These are phyloP conservation scores for Clonostachys sp. DNA, from an alignment of 2,329 filamentous ascomycete species.

Conservation along the genomic window DNA sequence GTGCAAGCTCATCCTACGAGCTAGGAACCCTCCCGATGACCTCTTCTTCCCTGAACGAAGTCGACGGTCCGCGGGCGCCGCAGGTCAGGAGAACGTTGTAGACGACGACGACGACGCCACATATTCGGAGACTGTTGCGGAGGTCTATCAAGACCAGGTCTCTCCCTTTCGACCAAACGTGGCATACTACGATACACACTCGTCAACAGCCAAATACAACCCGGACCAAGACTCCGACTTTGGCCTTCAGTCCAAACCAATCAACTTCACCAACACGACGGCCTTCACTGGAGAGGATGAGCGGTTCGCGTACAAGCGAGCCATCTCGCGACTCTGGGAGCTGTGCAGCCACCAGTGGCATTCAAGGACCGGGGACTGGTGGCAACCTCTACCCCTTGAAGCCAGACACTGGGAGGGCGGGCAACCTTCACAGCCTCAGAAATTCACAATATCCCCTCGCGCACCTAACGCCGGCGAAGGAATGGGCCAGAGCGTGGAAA, in stretches of 20 bases:
- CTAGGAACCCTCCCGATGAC: slow-evolving; percentile 63
- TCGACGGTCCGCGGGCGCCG: not conserved
- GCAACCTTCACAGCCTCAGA: slow-evolving; percentile 12
- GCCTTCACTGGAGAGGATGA: slow-evolving; percentile 79
- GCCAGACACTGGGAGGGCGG: slow-evolving; percentile 63
- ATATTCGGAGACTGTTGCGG: slow-evolving; percentile 41
- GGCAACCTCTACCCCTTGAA: slow-evolving; percentile 62
- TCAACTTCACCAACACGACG: slow-evolving; percentile 61
- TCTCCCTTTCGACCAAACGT: slow-evolving; percentile 78
- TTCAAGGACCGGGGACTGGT: slow-evolving; percentile 60
- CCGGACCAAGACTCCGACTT: slow-evolving; percentile 56
- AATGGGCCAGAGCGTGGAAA: slow-evolving; percentile 24
- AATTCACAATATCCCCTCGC: not conserved
- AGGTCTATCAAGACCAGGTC: slow-evolving; percentile 74
- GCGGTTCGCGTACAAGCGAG: slow-evolving; percentile 75
- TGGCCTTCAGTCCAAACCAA: slow-evolving; percentile 24
- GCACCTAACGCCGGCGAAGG: slow-evolving; percentile 11
- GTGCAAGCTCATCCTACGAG: slow-evolving; percentile 69
- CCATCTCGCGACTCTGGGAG: slow-evolving; percentile 75
- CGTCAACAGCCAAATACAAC: slow-evolving; percentile 42
- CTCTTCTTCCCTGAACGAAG: slow-evolving; percentile 68
- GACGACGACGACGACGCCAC: slow-evolving; percentile 27
- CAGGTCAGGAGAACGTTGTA: not conserved
- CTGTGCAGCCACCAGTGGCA: slow-evolving; percentile 74
- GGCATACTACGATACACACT: slow-evolving; percentile 53